Evolutionary conservation across 83 land plant species (phyloP), one percentile per base, ranked within the genome.

Genomic region (Isoetes engelmannii): DNA sequence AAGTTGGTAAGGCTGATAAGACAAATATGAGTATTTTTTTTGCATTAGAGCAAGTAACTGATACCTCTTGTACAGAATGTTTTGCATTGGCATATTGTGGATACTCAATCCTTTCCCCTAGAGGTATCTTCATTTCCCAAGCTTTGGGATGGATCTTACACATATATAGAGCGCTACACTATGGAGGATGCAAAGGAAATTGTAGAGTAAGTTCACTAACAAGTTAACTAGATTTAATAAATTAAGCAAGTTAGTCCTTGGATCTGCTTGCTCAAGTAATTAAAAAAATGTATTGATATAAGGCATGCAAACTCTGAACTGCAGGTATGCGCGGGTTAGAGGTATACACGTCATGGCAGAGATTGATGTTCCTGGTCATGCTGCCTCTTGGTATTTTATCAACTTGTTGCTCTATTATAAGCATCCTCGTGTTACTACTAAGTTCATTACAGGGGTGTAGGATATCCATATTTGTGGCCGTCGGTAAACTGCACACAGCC

Each of bases 81-180:
- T 44, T 75, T 93, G 61, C 98, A 93, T 68, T 93, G 98, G 98
- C 98, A 93, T 74, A 93, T 93, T 67, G 81, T 89, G 58, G 98
- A 93, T 59, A 88, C 84, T 73, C 68, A 93, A 72, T 85, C 98
- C 20, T 93, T 93, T 73, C 98, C 98, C 51, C 37, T 93, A 4
- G 98, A 93, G 71, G 74, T 90, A 41, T 96, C 98, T 17, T 79
- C 96, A 45, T 90, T 82, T 60, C 98, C 98, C 42, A 56, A 84
- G 13, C 74, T 93, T 59, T 93, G 98, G 98, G 82, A 77, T n/a
- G 98, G 98, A 18, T 72, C 98, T 48, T 93, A 87, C 73, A 68
- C 96, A 69, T 72, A 78, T 61, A 73, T 70, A 75, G 96, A 93
- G 78, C 84, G 96, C 12, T 93, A 87, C 74, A 90, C 92, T 4